Evolutionary conservation across 305 asterid species (phyloP).

Genomic region (Solanum hybrid): DNA sequence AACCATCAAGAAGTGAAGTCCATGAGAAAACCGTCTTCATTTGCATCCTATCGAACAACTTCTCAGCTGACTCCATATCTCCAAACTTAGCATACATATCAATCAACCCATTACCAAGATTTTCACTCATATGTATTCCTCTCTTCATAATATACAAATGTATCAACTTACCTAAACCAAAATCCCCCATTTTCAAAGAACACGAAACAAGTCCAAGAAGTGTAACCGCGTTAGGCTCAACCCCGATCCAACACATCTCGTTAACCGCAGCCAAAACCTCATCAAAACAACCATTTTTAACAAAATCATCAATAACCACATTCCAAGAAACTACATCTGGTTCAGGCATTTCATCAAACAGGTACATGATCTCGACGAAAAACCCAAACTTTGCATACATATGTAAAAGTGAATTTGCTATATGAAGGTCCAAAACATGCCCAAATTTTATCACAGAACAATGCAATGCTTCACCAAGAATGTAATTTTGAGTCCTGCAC

Average conservation of each 20-base stretch:
- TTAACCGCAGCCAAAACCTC: background rate
- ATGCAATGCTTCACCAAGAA: constrained; percentile 2
- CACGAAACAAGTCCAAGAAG: constrained; percentile 5
- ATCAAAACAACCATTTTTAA: background rate
- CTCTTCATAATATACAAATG: background rate
- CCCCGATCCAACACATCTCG: background rate
- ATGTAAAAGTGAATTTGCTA: constrained; percentile 12
- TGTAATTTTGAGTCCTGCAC: background rate
- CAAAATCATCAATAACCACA: background rate
- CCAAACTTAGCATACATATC: constrained; percentile 18
- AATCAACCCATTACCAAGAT: constrained; percentile 11
- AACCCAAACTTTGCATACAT: constrained; percentile 9
- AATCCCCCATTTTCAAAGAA: constrained; percentile 2
- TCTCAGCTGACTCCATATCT: constrained; percentile 16
- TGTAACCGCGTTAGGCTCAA: constrained; percentile 7
- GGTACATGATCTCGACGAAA: background rate
- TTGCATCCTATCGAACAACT: constrained; percentile 4
- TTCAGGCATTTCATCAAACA: constrained; percentile 18
- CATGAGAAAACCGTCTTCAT: constrained; percentile 9
- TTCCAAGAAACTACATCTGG: constrained; percentile 22
- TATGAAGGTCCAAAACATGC: constrained; percentile 9
- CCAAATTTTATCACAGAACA: constrained; percentile 8
- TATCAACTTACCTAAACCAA: background rate
- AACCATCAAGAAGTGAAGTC: constrained; percentile 21
- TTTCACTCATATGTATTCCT: background rate